These are phyloP conservation scores for Fusarium tjaetaba DNA, from an alignment of 2,329 filamentous ascomycete genomes.

Conservation along the genomic window DNA sequence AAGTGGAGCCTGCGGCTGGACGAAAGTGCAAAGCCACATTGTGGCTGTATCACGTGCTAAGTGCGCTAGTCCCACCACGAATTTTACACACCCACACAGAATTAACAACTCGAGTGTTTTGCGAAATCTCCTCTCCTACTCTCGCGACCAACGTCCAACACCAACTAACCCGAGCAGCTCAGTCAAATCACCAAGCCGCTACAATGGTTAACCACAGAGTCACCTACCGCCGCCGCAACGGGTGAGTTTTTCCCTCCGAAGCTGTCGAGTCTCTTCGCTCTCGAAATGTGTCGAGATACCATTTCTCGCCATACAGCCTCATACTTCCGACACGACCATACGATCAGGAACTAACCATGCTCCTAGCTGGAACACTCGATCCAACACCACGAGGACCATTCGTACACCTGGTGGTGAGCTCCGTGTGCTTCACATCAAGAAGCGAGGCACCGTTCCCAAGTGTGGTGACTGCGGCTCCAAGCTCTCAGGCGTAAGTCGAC, in stretches of 20 bases:
- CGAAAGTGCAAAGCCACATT: background rate
- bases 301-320: background rate
- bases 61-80: background rate
- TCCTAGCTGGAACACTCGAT: slow-evolving; percentile 93
- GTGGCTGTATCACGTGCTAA: background rate
- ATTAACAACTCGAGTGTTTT: slow-evolving; percentile 2
- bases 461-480: slow-evolving; percentile 99
- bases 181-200: slow-evolving; percentile 48
- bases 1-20: background rate
- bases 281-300: slow-evolving; percentile 21
- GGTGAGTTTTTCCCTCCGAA: slow-evolving; percentile 65
- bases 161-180: slow-evolving; percentile 34
- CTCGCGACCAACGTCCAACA: slow-evolving; percentile 42
- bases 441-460: slow-evolving; percentile 97
- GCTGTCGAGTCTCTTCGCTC: slow-evolving; percentile 2
- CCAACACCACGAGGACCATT: slow-evolving; percentile 95
- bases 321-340: slow-evolving; percentile 21
- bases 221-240: slow-evolving; percentile 81
- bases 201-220: slow-evolving; percentile 70
- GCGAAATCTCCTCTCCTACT: slow-evolving; percentile 49
- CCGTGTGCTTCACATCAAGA: slow-evolving; percentile 99
- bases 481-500: slow-evolving; percentile 90
- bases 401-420: slow-evolving; percentile 97
- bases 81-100: slow-evolving; percentile 12
- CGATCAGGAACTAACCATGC: slow-evolving; percentile 28